These are phyloP conservation scores for Detonula confervacea DNA, from an alignment of 352 stramenopile species.

Conservation along the genomic window DNA sequence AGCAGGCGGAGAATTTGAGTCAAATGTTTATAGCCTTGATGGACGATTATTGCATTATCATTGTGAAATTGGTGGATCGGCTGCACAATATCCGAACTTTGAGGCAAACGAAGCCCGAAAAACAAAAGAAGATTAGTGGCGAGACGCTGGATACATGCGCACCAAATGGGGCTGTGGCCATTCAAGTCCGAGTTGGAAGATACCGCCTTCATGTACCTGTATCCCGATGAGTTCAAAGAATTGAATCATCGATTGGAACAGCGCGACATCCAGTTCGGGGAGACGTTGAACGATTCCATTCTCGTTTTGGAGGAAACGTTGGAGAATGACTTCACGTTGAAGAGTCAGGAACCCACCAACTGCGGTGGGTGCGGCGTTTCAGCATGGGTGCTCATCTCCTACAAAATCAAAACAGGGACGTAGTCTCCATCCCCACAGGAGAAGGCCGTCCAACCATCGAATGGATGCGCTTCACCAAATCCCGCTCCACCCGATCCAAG, in stretches of 20 bases:
- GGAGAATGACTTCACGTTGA: conserved; percentile 71
- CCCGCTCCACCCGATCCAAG: conserved; percentile 74
- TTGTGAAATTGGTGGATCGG: conserved; percentile 89
- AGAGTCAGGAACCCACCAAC: conserved; percentile 83
- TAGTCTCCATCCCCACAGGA: conserved; percentile 84
- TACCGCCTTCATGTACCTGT: conserved; percentile 85
- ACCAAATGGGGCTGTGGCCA: conserved; percentile 88
- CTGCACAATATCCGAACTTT: conserved; percentile 90
- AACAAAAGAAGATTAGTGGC: conserved; percentile 86
- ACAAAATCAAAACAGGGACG: conserved; percentile 85
- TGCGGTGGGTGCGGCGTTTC: conserved; percentile 86
- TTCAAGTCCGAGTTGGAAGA: conserved; percentile 90
- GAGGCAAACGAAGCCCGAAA: conserved; percentile 85
- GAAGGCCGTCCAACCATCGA: conserved; percentile 70
- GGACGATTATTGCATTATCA: conserved; percentile 89
- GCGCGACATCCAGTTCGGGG: conserved; percentile 66
- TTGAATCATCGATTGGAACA: conserved; percentile 69
- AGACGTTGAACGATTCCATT: conserved; percentile 78
- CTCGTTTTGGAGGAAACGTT: conserved; percentile 72
- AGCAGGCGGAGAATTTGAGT: conserved; percentile 88
- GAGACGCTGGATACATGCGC: conserved; percentile 90
- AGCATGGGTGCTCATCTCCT: conserved; percentile 71
- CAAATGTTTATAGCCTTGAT: conserved; percentile 91
- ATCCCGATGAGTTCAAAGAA: conserved; percentile 81
- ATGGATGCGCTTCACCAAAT: conserved; percentile 83